Evolutionary conservation across 345 rosid genomes (phyloP).

Genomic region (Bruguiera parviflora): DNA sequence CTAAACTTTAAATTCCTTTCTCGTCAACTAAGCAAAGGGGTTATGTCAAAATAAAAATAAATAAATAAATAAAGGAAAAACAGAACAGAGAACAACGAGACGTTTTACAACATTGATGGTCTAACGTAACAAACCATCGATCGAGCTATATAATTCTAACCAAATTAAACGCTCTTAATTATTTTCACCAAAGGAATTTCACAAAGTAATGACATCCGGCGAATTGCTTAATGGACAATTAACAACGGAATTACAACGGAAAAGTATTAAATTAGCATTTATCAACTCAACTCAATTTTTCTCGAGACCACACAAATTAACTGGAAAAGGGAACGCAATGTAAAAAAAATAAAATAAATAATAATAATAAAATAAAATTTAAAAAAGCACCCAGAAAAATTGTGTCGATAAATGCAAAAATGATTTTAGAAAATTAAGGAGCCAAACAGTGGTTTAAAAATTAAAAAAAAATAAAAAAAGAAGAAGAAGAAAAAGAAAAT

Average conservation of each 20-base stretch:
- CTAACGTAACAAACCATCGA: too few species aligned
- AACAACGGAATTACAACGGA: background rate
- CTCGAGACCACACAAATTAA: background rate
- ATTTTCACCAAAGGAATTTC: too few species aligned
- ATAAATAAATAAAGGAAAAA: too few species aligned
- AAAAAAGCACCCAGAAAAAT: constrained; percentile 16
- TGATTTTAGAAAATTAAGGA: constrained; percentile 12
- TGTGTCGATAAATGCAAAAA: constrained; percentile 49
- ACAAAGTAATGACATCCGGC: too few species aligned
- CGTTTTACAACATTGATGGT: too few species aligned
- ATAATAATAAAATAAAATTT: background rate
- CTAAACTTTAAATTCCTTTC: too few species aligned
- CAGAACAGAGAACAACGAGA: too few species aligned
- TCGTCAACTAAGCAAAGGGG: too few species aligned
- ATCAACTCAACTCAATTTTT: constrained; percentile 53
- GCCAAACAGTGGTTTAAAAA: constrained; percentile 3
- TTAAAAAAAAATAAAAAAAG: too few species aligned
- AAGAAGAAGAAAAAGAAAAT: background rate
- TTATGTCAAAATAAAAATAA: too few species aligned
- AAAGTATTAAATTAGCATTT: constrained; percentile 36
- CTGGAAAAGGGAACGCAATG: background rate
- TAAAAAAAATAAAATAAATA: background rate
- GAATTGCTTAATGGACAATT: background rate
- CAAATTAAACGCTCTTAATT: too few species aligned
- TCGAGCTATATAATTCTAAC: too few species aligned